Base-by-base conservation (phyloP, 257 asterid genomes). In the Vinca minor region DNA sequence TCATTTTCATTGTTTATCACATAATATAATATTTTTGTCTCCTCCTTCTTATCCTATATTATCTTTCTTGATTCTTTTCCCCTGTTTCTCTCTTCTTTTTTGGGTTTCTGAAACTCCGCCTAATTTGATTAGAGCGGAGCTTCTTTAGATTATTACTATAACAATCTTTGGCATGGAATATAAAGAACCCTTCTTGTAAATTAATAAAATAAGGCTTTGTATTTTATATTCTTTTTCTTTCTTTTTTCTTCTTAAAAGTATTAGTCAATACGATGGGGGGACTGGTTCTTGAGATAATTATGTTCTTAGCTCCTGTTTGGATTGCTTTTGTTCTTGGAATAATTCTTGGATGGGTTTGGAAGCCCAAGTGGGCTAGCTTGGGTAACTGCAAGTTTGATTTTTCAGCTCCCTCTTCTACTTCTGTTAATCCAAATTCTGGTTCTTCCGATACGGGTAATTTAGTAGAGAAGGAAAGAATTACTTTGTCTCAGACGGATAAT, bases 271-370 rank as follows among this genome's bases (percentile, higher is more conserved):
- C 88, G 14, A 70, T 74, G 18, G 81, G 83, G 72, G 81, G 72
- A 69, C 71, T 80, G 25, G 23, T 86, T 45, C 31, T 74, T 21
- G 92, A 85, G 82, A 50, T 89, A 73, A 44, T 89, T 10, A 71
- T 77, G 91, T 72, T 87, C 38, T 39, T 92, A 49, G 91, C 81
- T 66, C 92, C 96, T 42, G 82, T 89, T 73, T 74, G 94, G 88
- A 41, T 92, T 74, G 91, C 92, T 32, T 89, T 93, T 75, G 17
- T 89, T 47, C 8, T 81, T 52, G 98, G 98, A 64, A 38, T 93
- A 46, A 60, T 83, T 31, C 64, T 81, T 26, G 97, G 98, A 26
- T 93, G 98, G 98, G 86, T 77, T 62, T 93, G 98, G 98, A 93
- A 77, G 76, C 98, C 98, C 53, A 81, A 77, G 78, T 81, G 97